Percentiles rank a stretch among this genome's conserved stretches.
Evolutionary conservation across 2,329 filamentous ascomycete species (phyloP).

Genomic region (Fusarium mundagurra): DNA sequence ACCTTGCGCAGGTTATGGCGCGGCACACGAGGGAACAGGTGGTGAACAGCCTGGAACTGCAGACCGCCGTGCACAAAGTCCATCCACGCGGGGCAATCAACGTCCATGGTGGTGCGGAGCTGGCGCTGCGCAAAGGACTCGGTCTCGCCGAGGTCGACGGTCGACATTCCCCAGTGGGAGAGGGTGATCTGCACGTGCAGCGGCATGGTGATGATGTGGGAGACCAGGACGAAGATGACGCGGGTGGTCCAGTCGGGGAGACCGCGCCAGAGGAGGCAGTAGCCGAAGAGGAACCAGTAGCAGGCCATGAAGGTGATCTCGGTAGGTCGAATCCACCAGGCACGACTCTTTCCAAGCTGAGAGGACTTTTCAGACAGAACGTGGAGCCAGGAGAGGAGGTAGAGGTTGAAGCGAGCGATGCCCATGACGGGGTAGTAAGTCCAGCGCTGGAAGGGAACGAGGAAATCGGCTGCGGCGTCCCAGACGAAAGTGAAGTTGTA

Average conservation of each 20-base stretch:
- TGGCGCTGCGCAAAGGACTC: conserved; percentile 77
- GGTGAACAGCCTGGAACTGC: conserved; percentile 78
- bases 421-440: conserved; percentile 75
- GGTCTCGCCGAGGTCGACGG: conserved; percentile 68
- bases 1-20: conserved; percentile 72
- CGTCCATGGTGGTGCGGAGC: conserved; percentile 78
- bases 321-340: conserved; percentile 74
- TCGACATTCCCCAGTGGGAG: conserved; percentile 78
- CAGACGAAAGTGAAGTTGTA: conserved; percentile 71
- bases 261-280: conserved; percentile 68
- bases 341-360: conserved; percentile 63
- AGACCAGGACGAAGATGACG: conserved; percentile 70
- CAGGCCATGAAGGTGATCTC: conserved; percentile 70
- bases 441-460: conserved; percentile 70
- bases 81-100: conserved; percentile 76
- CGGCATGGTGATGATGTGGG: conserved; percentile 72
- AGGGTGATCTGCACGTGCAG: conserved; percentile 78
- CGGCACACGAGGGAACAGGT: conserved; percentile 74
- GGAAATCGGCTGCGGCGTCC: conserved; percentile 67
- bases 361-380: conserved; percentile 66
- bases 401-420: conserved; percentile 78
- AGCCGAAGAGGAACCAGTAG: conserved; percentile 76
- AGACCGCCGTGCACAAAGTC: conserved; percentile 78
- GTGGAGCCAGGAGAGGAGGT: conserved; percentile 73
- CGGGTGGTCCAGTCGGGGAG: conserved; percentile 68